Evolutionary conservation across 2,329 filamentous ascomycete genomes (phyloP), one percentile per base, ranked within the genome.

Genomic region (Pestalotiopsis sp.): DNA sequence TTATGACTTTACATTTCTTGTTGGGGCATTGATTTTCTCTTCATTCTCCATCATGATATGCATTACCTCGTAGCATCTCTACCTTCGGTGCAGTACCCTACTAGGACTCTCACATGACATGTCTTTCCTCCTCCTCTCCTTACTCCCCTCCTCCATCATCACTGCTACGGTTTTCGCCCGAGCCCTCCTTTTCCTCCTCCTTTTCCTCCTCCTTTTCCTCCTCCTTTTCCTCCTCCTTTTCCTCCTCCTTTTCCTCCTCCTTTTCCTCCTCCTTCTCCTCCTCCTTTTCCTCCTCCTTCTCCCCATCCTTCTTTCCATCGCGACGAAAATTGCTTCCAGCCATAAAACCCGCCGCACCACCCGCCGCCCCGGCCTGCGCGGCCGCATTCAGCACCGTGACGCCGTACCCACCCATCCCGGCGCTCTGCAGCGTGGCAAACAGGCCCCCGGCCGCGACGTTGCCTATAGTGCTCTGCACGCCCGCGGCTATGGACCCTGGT

Each of bases 381-480:
- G 27, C 41, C 27, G 41, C 23, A 20, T 64, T 25, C 3, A 64
- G 17, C 17, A 49, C 25, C 1, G 39, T 20, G 13, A 14, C 62
- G 2, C 62, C 62, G 2, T 14, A 14, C 1, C 80, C 80, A 0
- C 74, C 77, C 2, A 70, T 71, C 0, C 67, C 79, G 0, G 77
- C 79, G 57, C 78, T 80, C 71, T 80, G 76, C 0, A 80, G 70
- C 2, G 66, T 74, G 1, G 80, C 75, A 25, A 81, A 80, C 1
- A 72, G 0, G 5, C 75, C 70, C 0, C 68, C 65, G 0, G 72
- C 73, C 0, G 20, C 71, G 3, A 80, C 75, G 25, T 71, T 78
- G 1, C 79, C 79, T 0, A 79, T 75, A 1, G 52, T 39, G 11
- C 72, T 72, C n/a, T 81, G 79, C 0, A 72, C 56, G 0, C 58